Evolutionary conservation across 768 basidiomycete genomes (phyloP).

Genomic region (Hemileccinum impolitum): DNA sequence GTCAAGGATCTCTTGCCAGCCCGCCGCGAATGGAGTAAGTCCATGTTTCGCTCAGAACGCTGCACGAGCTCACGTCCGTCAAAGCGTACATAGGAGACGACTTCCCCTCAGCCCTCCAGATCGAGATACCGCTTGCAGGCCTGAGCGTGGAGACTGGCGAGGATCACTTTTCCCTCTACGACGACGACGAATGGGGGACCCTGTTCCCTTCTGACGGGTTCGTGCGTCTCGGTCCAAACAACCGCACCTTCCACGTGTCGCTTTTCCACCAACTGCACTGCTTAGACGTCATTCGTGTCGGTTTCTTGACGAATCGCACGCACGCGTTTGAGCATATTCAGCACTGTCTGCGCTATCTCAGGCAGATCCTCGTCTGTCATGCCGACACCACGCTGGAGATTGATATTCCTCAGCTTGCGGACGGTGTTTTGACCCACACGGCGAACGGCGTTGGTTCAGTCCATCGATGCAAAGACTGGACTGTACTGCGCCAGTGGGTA

Average conservation of each 20-base stretch:
- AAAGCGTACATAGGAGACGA: conserved; percentile 31
- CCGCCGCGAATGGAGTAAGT: conserved; percentile 25
- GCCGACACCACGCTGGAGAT: conserved; percentile 38
- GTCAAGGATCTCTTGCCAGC: conserved; percentile 11
- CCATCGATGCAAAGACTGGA: conserved; percentile 35
- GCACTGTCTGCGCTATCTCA: conserved; percentile 40
- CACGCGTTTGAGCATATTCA: conserved; percentile 30
- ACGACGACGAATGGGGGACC: conserved; percentile 36
- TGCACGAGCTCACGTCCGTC: not conserved
- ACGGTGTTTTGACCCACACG: conserved; percentile 25
- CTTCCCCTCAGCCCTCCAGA: conserved; percentile 31
- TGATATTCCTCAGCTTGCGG: conserved; percentile 26
- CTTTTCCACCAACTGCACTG: conserved; percentile 53
- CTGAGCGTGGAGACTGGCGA: conserved; percentile 25
- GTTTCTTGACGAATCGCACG: conserved; percentile 22
- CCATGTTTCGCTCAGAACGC: not conserved
- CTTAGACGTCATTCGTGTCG: conserved; percentile 35
- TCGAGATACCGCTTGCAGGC: conserved; percentile 27
- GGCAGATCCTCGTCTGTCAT: conserved; percentile 36
- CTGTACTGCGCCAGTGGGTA: conserved; percentile 27
- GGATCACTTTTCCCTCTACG: conserved; percentile 29
- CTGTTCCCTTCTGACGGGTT: conserved; percentile 34
- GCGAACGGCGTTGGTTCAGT: conserved; percentile 30
- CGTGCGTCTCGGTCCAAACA: conserved; percentile 32
- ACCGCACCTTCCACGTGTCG: conserved; percentile 33